phyloP scores from a whole-genome alignment of 108 stramenopile species.

The Epithemia pelagica region DNA sequence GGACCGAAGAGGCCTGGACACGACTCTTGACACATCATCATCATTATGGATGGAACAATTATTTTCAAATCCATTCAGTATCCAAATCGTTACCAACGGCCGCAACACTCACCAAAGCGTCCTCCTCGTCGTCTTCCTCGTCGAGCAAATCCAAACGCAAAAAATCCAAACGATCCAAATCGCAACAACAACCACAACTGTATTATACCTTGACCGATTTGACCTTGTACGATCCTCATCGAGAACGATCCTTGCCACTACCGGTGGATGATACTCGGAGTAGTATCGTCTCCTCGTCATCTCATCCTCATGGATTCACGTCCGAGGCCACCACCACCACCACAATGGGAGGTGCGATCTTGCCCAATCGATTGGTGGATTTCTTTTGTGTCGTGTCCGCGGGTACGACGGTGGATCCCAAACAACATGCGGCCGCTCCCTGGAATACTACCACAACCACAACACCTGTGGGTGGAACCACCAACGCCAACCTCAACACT shows the following conservation, averaged over 20 bases:
- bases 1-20: conserved; percentile 22
- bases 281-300: background rate
- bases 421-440: background rate
- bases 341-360: background rate
- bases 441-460: too few relatives aligned
- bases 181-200: background rate
- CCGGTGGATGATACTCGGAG: background rate
- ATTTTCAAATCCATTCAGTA: conserved; percentile 4
- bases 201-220: background rate
- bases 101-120: background rate
- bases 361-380: conserved; percentile 50
- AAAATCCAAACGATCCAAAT: too few relatives aligned
- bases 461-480: background rate
- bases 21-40: conserved; percentile 17
- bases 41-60: conserved; percentile 8
- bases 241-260: background rate
- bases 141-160: background rate
- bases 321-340: background rate
- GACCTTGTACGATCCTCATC: background rate
- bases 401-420: conserved; percentile 25
- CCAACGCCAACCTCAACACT: conserved; percentile 1
- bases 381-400: conserved; percentile 53
- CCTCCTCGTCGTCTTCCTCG: background rate
- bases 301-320: background rate
- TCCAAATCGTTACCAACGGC: conserved; percentile 10